Percentiles rank a stretch among this genome's conserved stretches.
phyloP scores from a whole-genome alignment of 164 flowering plant species.

The Annona squamosa region DNA sequence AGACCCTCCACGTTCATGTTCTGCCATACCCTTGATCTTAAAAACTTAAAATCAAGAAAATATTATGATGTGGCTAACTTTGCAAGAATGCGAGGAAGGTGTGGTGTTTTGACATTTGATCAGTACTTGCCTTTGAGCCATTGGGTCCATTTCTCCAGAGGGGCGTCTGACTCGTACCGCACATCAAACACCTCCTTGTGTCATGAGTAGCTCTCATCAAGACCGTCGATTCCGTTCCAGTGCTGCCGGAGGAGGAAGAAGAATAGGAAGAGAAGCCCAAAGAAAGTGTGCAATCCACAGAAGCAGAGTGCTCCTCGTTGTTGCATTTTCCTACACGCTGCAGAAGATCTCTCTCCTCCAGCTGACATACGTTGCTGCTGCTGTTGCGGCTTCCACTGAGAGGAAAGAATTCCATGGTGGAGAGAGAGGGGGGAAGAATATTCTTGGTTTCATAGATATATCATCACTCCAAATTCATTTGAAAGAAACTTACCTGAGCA shows the following conservation, averaged over 20 bases:
- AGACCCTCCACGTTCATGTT: too few species aligned
- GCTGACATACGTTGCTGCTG: not conserved
- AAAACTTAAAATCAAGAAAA: too few species aligned
- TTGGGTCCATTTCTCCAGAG: constrained; percentile 8
- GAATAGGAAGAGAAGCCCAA: not conserved
- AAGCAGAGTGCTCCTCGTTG: not conserved
- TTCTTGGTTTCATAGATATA: not conserved
- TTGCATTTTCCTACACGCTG: not conserved
- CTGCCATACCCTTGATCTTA: too few species aligned
- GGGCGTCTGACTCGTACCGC: constrained; percentile 3
- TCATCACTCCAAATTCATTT: not conserved
- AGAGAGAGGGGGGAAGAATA: not conserved
- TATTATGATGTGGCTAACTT: too few species aligned
- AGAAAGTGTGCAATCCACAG: constrained; percentile 7
- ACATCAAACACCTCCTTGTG: not conserved
- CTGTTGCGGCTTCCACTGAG: not conserved
- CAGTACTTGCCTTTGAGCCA: constrained; percentile 1
- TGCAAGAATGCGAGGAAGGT: not conserved
- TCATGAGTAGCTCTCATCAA: not conserved
- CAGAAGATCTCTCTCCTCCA: constrained; percentile 1
- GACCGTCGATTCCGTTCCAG: not conserved
- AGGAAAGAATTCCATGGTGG: not conserved
- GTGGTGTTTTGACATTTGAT: not conserved
- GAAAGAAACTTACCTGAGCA: not conserved
- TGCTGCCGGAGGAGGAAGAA: not conserved